Percentiles rank a stretch among this genome's conserved stretches.
Evolutionary conservation across 805 yeast species (phyloP).

Genomic region (Monosporozyma yasuniensis): DNA sequence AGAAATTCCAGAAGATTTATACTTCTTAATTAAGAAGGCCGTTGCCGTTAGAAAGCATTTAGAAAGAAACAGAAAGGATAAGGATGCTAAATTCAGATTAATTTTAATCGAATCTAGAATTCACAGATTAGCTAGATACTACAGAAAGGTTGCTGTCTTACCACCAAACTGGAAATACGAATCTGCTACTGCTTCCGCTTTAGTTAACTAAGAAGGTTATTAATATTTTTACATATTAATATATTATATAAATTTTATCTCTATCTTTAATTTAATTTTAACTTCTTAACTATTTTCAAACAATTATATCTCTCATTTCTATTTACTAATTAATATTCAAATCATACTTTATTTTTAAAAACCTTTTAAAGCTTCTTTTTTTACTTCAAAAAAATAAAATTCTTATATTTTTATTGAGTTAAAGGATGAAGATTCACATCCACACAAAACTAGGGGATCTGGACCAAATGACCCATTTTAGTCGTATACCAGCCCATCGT

Average conservation of each 20-base stretch:
- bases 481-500: constrained; percentile 21
- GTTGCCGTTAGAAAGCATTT: constrained; percentile 99
- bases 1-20: constrained; percentile 99
- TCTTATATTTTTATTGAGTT: too few relatives aligned
- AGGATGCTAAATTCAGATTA: constrained; percentile 99
- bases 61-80: constrained; percentile 99
- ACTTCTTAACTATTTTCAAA: constrained; percentile 7
- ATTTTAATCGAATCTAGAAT: constrained; percentile 99
- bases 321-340: neutral
- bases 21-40: constrained; percentile 99
- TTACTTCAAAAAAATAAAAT: too few relatives aligned
- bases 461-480: constrained; percentile 31
- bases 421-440: neutral
- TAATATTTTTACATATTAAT: constrained; percentile 10
- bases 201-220: constrained; percentile 72
- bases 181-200: constrained; percentile 99
- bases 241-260: constrained; percentile 12
- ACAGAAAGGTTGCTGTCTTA: constrained; percentile 97
- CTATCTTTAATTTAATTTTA: neutral
- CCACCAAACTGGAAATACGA: constrained; percentile 99
- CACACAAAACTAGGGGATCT: neutral
- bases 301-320: constrained; percentile 1
- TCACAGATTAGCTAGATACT: constrained; percentile 99
- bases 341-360: too few relatives aligned
- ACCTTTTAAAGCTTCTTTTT: too few relatives aligned